Percentiles rank a stretch among this genome's conserved stretches.
Conservation (phyloP, 2,329 filamentous ascomycete species). For the Thyridium curvatum region DNA sequence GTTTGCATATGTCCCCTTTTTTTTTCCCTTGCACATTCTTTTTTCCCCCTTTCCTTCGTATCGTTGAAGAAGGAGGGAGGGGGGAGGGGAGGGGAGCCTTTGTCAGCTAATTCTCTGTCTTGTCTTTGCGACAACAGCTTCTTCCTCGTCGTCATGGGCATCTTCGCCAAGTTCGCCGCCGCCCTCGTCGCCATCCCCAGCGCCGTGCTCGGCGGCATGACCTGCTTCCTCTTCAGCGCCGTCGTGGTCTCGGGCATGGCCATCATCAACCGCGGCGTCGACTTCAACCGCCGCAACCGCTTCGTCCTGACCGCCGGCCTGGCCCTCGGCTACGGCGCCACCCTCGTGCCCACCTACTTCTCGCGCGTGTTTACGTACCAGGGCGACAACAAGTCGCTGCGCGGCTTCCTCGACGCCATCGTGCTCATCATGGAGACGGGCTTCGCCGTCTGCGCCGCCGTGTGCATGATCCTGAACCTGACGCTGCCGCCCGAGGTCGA, state of each 20-base stretch:
- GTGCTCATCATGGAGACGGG: constrained; percentile 68
- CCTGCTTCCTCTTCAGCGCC: constrained; percentile 72
- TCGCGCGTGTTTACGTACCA: constrained; percentile 64
- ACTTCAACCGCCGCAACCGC: constrained; percentile 72
- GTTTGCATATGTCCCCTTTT: not conserved
- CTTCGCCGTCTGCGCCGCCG: constrained; percentile 67
- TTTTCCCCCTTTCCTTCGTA: too few species aligned
- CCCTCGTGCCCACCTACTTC: constrained; percentile 63
- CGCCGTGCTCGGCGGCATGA: constrained; percentile 63
- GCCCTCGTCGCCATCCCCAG: constrained; percentile 70
- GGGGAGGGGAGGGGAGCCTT: too few species aligned
- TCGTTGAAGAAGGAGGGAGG: too few species aligned
- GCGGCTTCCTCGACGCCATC: constrained; percentile 71
- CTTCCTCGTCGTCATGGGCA: constrained; percentile 73
- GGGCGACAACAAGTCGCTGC: constrained; percentile 59
- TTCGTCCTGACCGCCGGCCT: constrained; percentile 76
- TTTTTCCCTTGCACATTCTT: not conserved
- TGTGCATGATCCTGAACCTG: constrained; percentile 70
- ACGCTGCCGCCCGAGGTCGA: constrained; percentile 69
- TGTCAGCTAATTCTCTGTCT: too few species aligned
- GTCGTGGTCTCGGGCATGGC: constrained; percentile 73
- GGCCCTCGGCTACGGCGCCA: constrained; percentile 66
- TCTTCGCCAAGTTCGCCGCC: constrained; percentile 79
- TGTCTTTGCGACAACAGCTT: constrained; percentile 31
- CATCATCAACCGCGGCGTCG: constrained; percentile 63